Conservation (phyloP, 2,329 filamentous ascomycete genomes). For the Zalaria sp. region DNA sequence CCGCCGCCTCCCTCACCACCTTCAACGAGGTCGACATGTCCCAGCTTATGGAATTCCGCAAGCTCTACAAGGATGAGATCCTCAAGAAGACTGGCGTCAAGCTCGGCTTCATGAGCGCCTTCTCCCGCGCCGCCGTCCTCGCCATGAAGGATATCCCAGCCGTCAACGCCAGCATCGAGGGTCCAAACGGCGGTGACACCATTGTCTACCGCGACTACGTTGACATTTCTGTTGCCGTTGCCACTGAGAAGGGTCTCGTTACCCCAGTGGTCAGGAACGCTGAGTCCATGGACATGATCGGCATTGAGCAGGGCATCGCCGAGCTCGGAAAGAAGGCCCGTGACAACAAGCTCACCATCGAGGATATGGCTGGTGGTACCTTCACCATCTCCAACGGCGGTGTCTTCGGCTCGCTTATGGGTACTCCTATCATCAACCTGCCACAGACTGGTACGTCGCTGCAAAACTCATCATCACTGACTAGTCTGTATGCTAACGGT, state of each 20-base stretch:
- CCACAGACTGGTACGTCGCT: conserved; percentile 49
- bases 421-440: conserved; percentile 95
- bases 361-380: conserved; percentile 97
- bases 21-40: conserved; percentile 99
- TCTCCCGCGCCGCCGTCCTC: conserved; percentile 75
- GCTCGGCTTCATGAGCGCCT: conserved; percentile 99
- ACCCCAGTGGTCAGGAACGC: conserved; percentile 93
- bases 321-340: conserved; percentile 96
- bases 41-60: conserved; percentile 90
- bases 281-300: conserved; percentile 74
- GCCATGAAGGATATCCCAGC: conserved; percentile 92
- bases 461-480: no score
- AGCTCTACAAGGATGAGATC: conserved; percentile 91
- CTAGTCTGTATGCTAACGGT: no score
- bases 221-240: conserved; percentile 92
- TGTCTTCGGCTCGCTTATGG: conserved; percentile 94
- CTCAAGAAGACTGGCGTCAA: conserved; percentile 95
- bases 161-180: conserved; percentile 94
- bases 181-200: conserved; percentile 85
- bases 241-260: conserved; percentile 92
- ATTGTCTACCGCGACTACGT: conserved; percentile 98
- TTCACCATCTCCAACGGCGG: conserved; percentile 97
- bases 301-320: conserved; percentile 81
- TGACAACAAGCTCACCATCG: conserved; percentile 91
- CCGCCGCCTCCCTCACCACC: conserved; percentile 87